A percentile compares a stretch with the other conserved stretches of the same genome.
These are phyloP conservation scores for Zymoseptoria ardabiliae DNA, from an alignment of 2,329 filamentous ascomycete genomes.

Conservation along the genomic window DNA sequence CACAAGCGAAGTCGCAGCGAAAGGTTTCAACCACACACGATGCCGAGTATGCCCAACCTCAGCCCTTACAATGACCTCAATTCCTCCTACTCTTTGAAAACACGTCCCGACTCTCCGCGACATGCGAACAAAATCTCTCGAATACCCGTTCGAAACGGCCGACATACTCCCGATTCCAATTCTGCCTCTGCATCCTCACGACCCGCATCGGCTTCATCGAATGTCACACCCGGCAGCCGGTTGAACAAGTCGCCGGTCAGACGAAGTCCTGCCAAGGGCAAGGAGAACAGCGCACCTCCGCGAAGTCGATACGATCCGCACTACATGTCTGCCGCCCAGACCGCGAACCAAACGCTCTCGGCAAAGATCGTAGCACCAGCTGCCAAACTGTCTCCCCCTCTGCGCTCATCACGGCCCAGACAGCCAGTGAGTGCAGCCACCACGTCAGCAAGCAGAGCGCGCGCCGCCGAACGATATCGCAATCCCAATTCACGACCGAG, in stretches of 20 bases:
- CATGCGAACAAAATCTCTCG: constrained; percentile 19
- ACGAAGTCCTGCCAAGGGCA: constrained; percentile 14
- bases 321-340: constrained; percentile 19
- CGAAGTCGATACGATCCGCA: constrained; percentile 31
- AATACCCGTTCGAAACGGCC: constrained; percentile 28
- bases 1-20: constrained; percentile 30
- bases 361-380: constrained; percentile 65
- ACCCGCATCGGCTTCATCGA: constrained; percentile 24
- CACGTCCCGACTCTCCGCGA: constrained; percentile 21
- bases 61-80: constrained; percentile 10
- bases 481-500: constrained; percentile 31
- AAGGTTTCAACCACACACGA: constrained; percentile 18
- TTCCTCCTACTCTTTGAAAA: constrained; percentile 15
- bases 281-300: constrained; percentile 23
- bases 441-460: constrained; percentile 63
- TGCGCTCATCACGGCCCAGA: constrained; percentile 75
- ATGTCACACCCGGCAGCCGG: constrained; percentile 10
- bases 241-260: constrained; percentile 26
- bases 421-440: constrained; percentile 69
- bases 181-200: constrained; percentile 22
- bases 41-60: constrained; percentile 25
- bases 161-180: constrained; percentile 27
- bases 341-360: constrained; percentile 42
- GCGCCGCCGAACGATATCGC: constrained; percentile 51
- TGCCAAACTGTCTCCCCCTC: constrained; percentile 67